Evolutionary conservation across 1,139 yeast genomes (phyloP).

Genomic region (Kodamaea arcana): DNA sequence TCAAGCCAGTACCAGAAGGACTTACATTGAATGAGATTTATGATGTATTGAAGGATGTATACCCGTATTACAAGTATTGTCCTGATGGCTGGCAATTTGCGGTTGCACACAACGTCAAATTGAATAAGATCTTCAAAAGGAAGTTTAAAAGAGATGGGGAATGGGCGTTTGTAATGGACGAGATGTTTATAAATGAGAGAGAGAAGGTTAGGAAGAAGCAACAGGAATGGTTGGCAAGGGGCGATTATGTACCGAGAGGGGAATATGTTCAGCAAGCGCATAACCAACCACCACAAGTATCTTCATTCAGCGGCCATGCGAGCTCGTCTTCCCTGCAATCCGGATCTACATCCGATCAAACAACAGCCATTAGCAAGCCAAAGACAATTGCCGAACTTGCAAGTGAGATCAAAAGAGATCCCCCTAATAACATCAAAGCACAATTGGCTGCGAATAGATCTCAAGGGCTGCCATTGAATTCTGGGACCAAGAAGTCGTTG

Average conservation of each 20-base stretch:
- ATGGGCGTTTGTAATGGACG: slow-evolving; percentile 92
- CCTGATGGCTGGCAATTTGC: slow-evolving; percentile 98
- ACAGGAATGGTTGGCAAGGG: slow-evolving; percentile 42
- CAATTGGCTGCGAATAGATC: slow-evolving; percentile 53
- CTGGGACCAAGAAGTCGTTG: slow-evolving; percentile 59
- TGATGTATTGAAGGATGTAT: slow-evolving; percentile 78
- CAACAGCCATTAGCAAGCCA: slow-evolving; percentile 17
- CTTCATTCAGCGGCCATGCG: not conserved
- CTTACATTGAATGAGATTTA: slow-evolving; percentile 83
- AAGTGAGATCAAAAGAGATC: slow-evolving; percentile 46
- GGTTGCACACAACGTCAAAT: slow-evolving; percentile 80
- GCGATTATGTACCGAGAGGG: too few species aligned
- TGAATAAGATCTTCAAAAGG: slow-evolving; percentile 79
- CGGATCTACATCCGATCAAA: not conserved
- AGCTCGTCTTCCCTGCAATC: not conserved
- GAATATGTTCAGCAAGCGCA: slow-evolving; percentile 10
- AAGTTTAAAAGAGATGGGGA: slow-evolving; percentile 74
- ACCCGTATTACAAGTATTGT: slow-evolving; percentile 89
- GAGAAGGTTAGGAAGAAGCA: slow-evolving; percentile 72
- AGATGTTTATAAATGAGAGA: slow-evolving; percentile 73
- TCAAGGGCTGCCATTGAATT: slow-evolving; percentile 31
- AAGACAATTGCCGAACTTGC: slow-evolving; percentile 56
- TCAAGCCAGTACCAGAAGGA: slow-evolving; percentile 56
- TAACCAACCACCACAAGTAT: not conserved
- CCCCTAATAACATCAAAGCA: slow-evolving; percentile 39